Conservation (phyloP, 371 early-diverging fungal genomes). For the Apophysomyces variabilis region DNA sequence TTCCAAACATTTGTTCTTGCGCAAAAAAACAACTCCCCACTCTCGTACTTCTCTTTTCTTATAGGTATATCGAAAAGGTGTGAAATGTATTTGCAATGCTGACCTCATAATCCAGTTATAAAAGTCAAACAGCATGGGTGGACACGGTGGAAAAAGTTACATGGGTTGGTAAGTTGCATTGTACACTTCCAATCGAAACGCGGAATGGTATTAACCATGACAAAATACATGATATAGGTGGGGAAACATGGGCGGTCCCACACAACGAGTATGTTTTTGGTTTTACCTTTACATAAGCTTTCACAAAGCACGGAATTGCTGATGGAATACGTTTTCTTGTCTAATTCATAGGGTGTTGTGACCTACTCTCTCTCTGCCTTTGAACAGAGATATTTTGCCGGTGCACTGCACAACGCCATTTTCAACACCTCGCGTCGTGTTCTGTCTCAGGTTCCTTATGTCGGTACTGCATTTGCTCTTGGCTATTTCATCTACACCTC, state of each 20-base stretch:
- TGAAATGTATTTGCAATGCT: no score
- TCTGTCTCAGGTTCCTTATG: slow-evolving; percentile 72
- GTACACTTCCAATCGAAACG: no score
- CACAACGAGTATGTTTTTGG: slow-evolving; percentile 54
- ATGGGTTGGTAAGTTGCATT: slow-evolving; percentile 44
- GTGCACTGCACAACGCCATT: slow-evolving; percentile 71
- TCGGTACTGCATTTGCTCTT: slow-evolving; percentile 67
- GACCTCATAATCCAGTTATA: neutral
- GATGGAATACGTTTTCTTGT: neutral
- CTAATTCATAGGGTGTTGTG: slow-evolving; percentile 60
- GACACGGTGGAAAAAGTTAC: slow-evolving; percentile 39
- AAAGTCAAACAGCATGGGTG: slow-evolving; percentile 38
- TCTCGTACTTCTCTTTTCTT: slow-evolving; percentile 2
- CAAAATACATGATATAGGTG: slow-evolving; percentile 48
- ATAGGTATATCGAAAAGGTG: neutral
- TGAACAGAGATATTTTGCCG: slow-evolving; percentile 81
- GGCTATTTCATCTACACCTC: slow-evolving; percentile 67
- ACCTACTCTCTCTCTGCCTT: slow-evolving; percentile 80
- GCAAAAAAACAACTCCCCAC: slow-evolving; percentile 4
- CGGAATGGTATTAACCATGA: neutral
- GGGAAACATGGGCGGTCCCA: slow-evolving; percentile 78
- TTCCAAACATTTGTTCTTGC: slow-evolving; percentile 1
- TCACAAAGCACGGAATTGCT: neutral
- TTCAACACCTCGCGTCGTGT: slow-evolving; percentile 83
- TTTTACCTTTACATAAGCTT: neutral